Evolutionary conservation across 225 moss, liverwort and hornwort species (phyloP).

Genomic region (Pseudoscleropodium purum): DNA sequence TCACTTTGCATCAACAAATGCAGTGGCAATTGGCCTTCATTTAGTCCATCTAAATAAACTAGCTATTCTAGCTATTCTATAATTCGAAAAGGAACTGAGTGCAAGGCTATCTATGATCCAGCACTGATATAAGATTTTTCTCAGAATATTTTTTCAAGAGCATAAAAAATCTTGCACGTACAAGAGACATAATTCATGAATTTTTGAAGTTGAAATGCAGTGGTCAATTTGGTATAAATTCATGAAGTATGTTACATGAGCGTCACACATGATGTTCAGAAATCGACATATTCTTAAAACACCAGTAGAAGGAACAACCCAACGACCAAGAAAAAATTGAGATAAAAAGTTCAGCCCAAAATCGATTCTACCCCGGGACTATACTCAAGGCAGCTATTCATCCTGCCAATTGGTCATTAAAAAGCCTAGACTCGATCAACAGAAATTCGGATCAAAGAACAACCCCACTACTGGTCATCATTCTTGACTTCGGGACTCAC

Average conservation of each 20-base stretch:
- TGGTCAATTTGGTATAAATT: not conserved
- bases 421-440: not conserved
- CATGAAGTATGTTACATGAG: constrained; percentile 21
- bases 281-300: not conserved
- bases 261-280: not conserved
- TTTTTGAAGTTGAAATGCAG: too few relatives aligned
- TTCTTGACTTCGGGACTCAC: not conserved
- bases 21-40: not conserved
- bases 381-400: not conserved
- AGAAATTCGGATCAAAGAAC: not conserved
- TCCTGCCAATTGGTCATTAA: not conserved
- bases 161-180: not conserved
- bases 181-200: not conserved
- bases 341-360: not conserved
- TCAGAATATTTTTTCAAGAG: not conserved
- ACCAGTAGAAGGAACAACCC: not conserved
- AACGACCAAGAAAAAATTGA: not conserved
- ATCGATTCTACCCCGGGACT: not conserved
- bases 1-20: not conserved
- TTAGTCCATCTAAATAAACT: not conserved
- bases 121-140: not conserved
- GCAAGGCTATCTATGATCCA: not conserved
- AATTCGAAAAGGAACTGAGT: not conserved
- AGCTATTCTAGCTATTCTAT: not conserved
- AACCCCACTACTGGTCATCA: not conserved